Percentiles rank a stretch among this genome's conserved stretches.
Conservation (phyloP, 192 early-diverging fungal genomes). For the Podila verticillata region DNA sequence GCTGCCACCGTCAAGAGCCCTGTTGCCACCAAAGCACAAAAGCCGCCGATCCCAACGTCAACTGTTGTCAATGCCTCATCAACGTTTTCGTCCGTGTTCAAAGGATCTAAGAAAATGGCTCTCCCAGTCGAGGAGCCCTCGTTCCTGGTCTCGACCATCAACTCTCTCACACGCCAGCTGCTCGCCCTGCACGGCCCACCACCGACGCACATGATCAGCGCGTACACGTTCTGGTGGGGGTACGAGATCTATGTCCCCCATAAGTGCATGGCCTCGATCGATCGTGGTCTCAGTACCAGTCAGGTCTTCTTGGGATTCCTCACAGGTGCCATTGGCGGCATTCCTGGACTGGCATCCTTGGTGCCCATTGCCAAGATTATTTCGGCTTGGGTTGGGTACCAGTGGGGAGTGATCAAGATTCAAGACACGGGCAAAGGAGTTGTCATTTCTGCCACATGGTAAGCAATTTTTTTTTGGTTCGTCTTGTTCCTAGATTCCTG, state of each 20-base stretch:
- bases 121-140: not conserved
- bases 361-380: constrained; percentile 52
- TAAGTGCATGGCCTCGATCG: constrained; percentile 39
- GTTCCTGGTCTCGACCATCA: constrained; percentile 23
- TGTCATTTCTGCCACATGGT: constrained; percentile 54
- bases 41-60: constrained; percentile 6
- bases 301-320: constrained; percentile 45
- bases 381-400: constrained; percentile 53
- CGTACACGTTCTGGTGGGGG: constrained; percentile 54
- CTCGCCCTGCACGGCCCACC: constrained; percentile 12
- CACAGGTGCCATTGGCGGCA: constrained; percentile 11
- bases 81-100: not conserved
- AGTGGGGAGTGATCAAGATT: constrained; percentile 51
- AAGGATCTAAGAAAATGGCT: not conserved
- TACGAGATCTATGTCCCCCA: constrained; percentile 54
- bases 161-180: constrained; percentile 14
- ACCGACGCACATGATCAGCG: constrained; percentile 24
- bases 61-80: not conserved
- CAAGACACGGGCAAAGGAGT: constrained; percentile 50
- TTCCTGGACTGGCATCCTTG: constrained; percentile 22
- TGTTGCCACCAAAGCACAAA: not conserved
- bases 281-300: constrained; percentile 46
- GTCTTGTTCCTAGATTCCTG: not conserved
- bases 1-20: not conserved
- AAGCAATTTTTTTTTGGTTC: constrained; percentile 6